Evolutionary conservation across 75 land plant species (phyloP).

Genomic region (Ceratopteris richardii): DNA sequence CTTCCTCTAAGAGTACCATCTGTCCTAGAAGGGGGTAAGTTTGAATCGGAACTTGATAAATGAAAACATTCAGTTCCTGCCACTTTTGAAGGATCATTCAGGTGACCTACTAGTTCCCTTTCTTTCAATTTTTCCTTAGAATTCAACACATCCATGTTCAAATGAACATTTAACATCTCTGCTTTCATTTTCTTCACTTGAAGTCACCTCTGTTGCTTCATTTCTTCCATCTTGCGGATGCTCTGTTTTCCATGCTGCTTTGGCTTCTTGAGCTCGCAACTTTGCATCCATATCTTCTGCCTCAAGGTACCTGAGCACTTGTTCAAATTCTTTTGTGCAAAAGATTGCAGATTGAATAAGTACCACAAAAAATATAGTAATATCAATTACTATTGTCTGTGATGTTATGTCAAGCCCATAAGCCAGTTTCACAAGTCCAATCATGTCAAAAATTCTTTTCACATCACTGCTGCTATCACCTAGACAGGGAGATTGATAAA

Average conservation of each 20-base stretch:
- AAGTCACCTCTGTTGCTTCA: conserved; percentile 58
- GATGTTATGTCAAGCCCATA: conserved; percentile 94
- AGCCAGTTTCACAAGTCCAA: conserved; percentile 90
- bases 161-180: conserved; percentile 84
- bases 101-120: too few species aligned
- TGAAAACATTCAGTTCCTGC: too few species aligned
- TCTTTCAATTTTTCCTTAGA: conserved; percentile 10
- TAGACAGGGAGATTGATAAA: conserved; percentile 89
- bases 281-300: conserved; percentile 94
- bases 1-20: too few species aligned
- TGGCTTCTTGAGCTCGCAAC: conserved; percentile 77
- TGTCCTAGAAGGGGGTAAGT: too few species aligned
- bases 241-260: conserved; percentile 95
- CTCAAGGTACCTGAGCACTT: conserved; percentile 82
- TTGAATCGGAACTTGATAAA: too few species aligned
- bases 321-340: conserved; percentile 71
- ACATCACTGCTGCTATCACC: conserved; percentile 44
- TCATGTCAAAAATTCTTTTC: conserved; percentile 49
- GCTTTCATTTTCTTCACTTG: conserved; percentile 98
- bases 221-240: conserved; percentile 77
- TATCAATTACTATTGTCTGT: conserved; percentile 88
- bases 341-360: conserved; percentile 85
- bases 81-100: too few species aligned
- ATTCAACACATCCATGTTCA: conserved; percentile 50
- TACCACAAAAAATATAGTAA: conserved; percentile 79